A percentile compares a stretch with the other conserved stretches of the same genome.
Conservation (phyloP, 164 flowering plant genomes). For the Annona cherimola region DNA sequence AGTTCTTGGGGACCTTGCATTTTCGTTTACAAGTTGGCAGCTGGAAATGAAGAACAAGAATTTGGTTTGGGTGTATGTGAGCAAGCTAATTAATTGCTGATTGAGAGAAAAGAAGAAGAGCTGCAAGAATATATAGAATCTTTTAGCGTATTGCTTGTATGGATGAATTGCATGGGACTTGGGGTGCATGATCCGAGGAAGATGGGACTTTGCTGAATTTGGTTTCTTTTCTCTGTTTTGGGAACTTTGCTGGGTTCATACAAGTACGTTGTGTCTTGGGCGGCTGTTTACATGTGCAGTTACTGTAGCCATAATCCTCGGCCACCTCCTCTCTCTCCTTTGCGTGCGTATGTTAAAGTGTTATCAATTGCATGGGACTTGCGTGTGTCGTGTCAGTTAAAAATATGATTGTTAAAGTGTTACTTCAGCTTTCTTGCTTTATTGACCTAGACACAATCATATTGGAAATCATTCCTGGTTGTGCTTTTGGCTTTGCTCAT, state of each 20-base stretch:
- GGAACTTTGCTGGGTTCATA: background rate
- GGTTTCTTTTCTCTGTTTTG: background rate
- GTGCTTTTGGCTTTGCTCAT: no score
- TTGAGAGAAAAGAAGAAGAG: background rate
- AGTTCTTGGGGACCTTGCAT: constrained; percentile 1
- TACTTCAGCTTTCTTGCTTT: background rate
- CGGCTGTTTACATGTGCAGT: background rate
- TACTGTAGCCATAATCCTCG: background rate
- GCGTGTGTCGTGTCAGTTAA: no score
- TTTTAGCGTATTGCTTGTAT: background rate
- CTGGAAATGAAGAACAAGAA: no score
- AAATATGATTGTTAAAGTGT: background rate
- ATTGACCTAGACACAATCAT: background rate
- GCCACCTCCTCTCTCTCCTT: background rate
- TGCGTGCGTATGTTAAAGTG: background rate
- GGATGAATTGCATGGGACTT: background rate
- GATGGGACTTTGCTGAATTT: background rate
- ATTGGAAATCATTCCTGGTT: no score
- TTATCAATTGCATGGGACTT: no score
- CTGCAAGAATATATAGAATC: constrained; percentile 4
- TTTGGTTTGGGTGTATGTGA: background rate
- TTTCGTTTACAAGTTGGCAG: background rate
- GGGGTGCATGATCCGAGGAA: constrained; percentile 7
- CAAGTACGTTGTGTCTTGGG: background rate
- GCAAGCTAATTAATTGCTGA: no score